phyloP scores from a whole-genome alignment of 495 filamentous ascomycete genomes.

The Terfezia boudieri region DNA sequence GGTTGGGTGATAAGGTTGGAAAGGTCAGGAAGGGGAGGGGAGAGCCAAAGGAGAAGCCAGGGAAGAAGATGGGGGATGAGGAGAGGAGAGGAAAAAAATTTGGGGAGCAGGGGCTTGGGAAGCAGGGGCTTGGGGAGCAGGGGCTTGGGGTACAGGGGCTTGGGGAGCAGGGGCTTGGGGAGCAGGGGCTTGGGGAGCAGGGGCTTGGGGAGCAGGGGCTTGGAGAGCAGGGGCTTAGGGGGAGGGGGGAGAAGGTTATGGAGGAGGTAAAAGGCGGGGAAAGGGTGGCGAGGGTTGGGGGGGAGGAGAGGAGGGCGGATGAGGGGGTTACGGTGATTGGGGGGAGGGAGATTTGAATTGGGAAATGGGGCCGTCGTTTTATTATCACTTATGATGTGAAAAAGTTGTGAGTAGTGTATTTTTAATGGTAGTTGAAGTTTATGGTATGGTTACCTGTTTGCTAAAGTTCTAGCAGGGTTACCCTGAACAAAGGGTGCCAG shows the following conservation, averaged over 20 bases:
- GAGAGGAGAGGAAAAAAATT: not conserved
- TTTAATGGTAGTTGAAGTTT: too few species aligned
- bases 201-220: not conserved
- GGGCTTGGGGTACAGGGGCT: not conserved
- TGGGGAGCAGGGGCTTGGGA: not conserved
- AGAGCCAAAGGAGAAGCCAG: not conserved
- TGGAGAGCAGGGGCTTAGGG: not conserved
- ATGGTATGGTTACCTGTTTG: too few species aligned
- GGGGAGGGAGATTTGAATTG: too few species aligned
- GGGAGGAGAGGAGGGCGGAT: too few species aligned
- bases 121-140: not conserved
- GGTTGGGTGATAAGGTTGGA: not conserved
- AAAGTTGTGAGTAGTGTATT: too few species aligned
- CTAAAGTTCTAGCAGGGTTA: too few species aligned
- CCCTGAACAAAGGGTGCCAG: too few species aligned
- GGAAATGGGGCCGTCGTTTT: too few species aligned
- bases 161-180: not conserved
- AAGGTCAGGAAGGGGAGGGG: not conserved
- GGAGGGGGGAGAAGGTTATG: not conserved
- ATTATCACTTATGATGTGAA: too few species aligned
- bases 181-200: not conserved
- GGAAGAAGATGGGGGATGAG: not conserved
- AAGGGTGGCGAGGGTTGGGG: not conserved
- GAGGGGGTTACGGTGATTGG: too few species aligned
- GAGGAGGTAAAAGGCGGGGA: not conserved